These are phyloP conservation scores for Hortiboletus flavorubellus DNA, from an alignment of 768 basidiomycete genomes.

Conservation along the genomic window DNA sequence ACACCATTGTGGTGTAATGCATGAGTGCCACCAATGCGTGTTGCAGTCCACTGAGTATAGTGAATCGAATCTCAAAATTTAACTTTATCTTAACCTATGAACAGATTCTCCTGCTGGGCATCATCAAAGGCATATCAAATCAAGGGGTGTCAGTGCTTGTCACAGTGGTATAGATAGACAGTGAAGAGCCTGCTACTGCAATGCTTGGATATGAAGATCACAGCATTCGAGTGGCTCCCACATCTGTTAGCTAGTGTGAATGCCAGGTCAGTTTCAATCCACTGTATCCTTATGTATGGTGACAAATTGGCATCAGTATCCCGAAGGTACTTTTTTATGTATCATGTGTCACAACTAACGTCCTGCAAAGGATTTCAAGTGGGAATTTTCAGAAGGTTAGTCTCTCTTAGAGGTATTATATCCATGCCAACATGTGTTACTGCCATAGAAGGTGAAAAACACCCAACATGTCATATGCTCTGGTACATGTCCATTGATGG, in stretches of 20 bases:
- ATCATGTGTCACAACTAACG: neutral
- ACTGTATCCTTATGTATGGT: neutral
- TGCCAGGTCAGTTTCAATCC: neutral
- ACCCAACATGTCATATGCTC: too few relatives aligned
- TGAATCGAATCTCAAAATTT: neutral
- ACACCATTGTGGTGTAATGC: too few relatives aligned
- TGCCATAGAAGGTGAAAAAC: too few relatives aligned
- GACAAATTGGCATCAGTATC: neutral
- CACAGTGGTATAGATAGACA: neutral
- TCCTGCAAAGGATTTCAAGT: slow-evolving; percentile 11
- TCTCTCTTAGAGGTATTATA: too few relatives aligned
- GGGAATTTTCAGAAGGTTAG: neutral
- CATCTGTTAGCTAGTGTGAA: too few relatives aligned
- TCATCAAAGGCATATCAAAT: neutral
- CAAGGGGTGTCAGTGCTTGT: neutral
- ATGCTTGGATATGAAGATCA: neutral
- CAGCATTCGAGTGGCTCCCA: too few relatives aligned
- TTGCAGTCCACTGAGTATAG: neutral
- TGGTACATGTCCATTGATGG: too few relatives aligned
- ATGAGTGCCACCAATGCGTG: too few relatives aligned
- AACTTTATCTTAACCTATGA: neutral
- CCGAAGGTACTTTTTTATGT: neutral
- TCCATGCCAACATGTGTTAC: too few relatives aligned
- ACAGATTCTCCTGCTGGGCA: neutral
- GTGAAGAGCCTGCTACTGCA: neutral